A percentile compares a stretch with the other conserved stretches of the same genome.
phyloP scores from a whole-genome alignment of 768 basidiomycete genomes.

The Suillus hirtellus region DNA sequence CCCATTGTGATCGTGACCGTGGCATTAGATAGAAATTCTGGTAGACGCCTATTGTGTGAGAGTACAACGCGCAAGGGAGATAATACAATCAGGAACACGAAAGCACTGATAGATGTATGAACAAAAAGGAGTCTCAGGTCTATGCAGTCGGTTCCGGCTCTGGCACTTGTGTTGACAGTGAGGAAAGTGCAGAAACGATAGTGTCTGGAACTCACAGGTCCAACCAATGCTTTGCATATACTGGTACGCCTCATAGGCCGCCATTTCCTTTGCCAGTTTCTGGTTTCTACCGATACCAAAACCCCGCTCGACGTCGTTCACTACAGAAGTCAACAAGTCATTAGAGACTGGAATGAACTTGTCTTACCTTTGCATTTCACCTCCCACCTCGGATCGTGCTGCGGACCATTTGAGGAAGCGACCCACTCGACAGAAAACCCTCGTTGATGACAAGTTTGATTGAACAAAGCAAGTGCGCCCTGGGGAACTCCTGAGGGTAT shows the following conservation, averaged over 20 bases:
- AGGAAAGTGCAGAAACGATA: background rate
- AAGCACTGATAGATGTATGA: background rate
- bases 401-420: conserved; percentile 46
- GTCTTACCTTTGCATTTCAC: conserved; percentile 53
- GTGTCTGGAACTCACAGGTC: conserved; percentile 31
- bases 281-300: conserved; percentile 56
- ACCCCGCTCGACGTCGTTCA: conserved; percentile 51
- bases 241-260: conserved; percentile 55
- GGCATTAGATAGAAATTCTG: background rate
- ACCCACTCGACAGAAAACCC: conserved; percentile 45
- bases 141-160: conserved; percentile 1
- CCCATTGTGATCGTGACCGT: background rate
- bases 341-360: background rate
- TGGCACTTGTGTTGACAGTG: background rate
- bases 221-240: conserved; percentile 44
- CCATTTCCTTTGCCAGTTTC: conserved; percentile 65
- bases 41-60: background rate
- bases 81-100: background rate
- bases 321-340: conserved; percentile 31
- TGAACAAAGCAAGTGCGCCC: conserved; percentile 39
- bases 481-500: conserved; percentile 38
- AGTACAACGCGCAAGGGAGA: background rate
- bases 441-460: conserved; percentile 53
- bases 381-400: conserved; percentile 58
- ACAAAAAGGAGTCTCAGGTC: background rate